Evolutionary conservation across 345 rosid species (phyloP), one percentile per base, ranked within the genome.

Genomic region (Draba incana): DNA sequence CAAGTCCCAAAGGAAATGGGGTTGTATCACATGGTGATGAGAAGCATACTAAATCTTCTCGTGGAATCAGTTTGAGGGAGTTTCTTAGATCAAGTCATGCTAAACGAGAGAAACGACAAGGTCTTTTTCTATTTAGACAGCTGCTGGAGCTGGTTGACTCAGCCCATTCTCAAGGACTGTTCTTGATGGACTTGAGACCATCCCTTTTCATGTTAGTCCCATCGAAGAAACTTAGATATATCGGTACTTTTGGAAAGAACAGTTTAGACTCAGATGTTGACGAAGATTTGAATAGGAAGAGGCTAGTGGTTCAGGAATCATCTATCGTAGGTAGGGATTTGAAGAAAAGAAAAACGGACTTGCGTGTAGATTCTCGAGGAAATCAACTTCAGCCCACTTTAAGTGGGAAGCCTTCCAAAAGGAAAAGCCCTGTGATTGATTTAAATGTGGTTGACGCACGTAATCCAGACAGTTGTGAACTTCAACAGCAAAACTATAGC

Each of bases 111-210:
- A 87, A 78, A 64, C 59, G 49, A 33, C 80, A 81, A 47, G 66
- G 82, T 58, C 60, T 87, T 72, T 69, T 30, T 57, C 37, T 89
- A 47, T 85, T 89, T 70, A 84, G 76, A 82, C 88, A 82, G 79
- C 82, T 85, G 60, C 85, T 85, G 66, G 86, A 87, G 82, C 68
- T 89, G 46, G 88, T 87, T 73, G 84, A 84, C 74, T 79, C 69
- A 9, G 84, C 86, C 14, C 96, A 87, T 51, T 81, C 85, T 5
- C 88, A 85, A 78, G 88, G 89, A 9, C 66, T 77, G 42, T 76
- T 70, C 46, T 82, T 89, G 80, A 75, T 72, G 59, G 89, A 84
- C 66, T 58, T 89, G 58, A 57, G 81, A 44, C 88, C 88, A 27
- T 87, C 91, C 30, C 62, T 71, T 74, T 81, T 89, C 57, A 57